These are phyloP conservation scores for Alternaria sp. DNA, from an alignment of 2,329 filamentous ascomycete genomes.

Conservation along the genomic window DNA sequence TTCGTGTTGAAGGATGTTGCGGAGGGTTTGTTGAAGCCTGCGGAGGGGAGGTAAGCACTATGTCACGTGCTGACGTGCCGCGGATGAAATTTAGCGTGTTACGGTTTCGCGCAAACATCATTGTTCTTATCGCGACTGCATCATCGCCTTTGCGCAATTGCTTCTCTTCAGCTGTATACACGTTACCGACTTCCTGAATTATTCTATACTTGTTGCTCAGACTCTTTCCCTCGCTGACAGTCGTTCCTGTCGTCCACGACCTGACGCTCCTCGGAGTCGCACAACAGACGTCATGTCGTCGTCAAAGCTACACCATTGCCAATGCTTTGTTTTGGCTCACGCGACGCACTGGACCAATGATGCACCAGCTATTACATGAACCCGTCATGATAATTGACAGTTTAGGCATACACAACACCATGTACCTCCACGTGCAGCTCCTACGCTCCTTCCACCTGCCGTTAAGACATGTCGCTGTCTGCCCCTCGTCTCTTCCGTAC, in stretches of 20 bases:
- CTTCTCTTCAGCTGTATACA: background rate
- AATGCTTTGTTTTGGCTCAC: background rate
- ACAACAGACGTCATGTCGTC: slow-evolving; percentile 11
- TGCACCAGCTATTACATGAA: slow-evolving; percentile 6
- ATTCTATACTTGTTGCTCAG: background rate
- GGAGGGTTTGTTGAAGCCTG: slow-evolving; percentile 26
- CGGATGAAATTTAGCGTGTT: background rate
- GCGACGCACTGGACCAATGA: slow-evolving; percentile 12
- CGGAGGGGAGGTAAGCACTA: slow-evolving; percentile 4
- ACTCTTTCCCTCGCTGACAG: too few species aligned
- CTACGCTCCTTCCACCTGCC: background rate
- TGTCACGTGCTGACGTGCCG: background rate
- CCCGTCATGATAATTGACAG: slow-evolving; percentile 21
- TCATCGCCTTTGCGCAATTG: background rate
- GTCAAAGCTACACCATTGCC: slow-evolving; percentile 9
- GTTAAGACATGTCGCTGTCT: slow-evolving; percentile 23
- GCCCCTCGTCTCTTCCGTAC: slow-evolving; percentile 14
- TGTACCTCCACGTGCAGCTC: slow-evolving; percentile 13
- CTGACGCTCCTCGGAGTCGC: slow-evolving; percentile 1
- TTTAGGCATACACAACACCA: slow-evolving; percentile 3
- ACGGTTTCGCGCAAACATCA: background rate
- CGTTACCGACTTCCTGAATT: background rate
- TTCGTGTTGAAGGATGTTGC: slow-evolving; percentile 45
- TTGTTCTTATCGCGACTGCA: background rate
- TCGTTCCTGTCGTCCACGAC: background rate